These are phyloP conservation scores for Fusarium buxicola DNA, from an alignment of 2,329 filamentous ascomycete genomes.

Conservation along the genomic window DNA sequence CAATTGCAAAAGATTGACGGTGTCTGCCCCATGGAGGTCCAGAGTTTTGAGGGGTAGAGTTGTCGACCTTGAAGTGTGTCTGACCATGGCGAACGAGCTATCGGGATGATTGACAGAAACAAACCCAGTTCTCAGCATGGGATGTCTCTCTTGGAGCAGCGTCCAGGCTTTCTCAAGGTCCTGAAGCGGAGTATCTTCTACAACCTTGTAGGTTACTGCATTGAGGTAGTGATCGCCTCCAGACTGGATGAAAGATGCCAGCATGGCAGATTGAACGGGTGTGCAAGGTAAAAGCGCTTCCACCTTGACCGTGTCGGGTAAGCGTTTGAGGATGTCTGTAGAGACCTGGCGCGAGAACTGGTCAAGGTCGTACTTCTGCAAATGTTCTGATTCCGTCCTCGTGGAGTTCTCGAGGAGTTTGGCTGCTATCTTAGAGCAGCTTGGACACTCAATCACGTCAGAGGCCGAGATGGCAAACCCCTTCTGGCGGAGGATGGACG, in stretches of 20 bases:
- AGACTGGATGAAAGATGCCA: constrained; percentile 78
- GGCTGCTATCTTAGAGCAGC: constrained; percentile 54
- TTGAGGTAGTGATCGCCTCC: constrained; percentile 81
- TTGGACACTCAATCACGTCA: constrained; percentile 77
- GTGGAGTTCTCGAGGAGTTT: constrained; percentile 38
- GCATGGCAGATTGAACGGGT: constrained; percentile 80
- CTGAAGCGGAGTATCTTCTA: constrained; percentile 51
- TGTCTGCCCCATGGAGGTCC: not conserved
- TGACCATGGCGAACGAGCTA: constrained; percentile 80
- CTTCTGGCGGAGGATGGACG: constrained; percentile 70
- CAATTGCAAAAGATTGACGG: constrained; percentile 54
- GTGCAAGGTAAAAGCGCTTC: constrained; percentile 81
- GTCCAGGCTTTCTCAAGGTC: constrained; percentile 70
- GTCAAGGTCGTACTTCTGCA: constrained; percentile 53
- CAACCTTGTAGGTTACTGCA: constrained; percentile 67
- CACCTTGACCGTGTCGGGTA: constrained; percentile 50
- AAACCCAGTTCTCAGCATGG: constrained; percentile 84
- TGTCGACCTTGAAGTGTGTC: constrained; percentile 55
- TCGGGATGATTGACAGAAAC: constrained; percentile 68
- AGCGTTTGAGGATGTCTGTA: constrained; percentile 42
- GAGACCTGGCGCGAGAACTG: constrained; percentile 53
- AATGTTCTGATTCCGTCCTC: not conserved
- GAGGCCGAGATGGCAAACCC: constrained; percentile 71
- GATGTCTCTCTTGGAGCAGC: constrained; percentile 64
- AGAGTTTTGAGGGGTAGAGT: constrained; percentile 25